phyloP scores from a whole-genome alignment of 331 rosid genomes.

The Quercus lobata region DNA sequence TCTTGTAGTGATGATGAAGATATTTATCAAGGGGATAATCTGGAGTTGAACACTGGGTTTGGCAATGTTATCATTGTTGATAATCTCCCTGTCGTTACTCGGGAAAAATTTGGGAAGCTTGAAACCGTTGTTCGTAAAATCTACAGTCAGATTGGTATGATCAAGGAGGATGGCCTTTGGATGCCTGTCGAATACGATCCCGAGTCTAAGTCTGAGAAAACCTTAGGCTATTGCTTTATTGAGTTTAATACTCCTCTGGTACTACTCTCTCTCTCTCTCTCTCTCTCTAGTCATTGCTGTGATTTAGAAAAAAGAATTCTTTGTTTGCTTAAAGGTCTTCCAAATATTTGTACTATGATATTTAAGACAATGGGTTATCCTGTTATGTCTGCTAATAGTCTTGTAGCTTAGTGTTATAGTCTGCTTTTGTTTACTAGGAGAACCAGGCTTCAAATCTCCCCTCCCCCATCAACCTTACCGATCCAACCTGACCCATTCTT shows the following conservation, averaged over 20 bases:
- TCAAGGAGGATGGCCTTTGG: slow-evolving; percentile 81
- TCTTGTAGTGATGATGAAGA: slow-evolving; percentile 68
- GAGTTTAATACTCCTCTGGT: slow-evolving; percentile 91
- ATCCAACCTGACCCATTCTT: too few species aligned
- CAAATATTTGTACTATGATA: background rate
- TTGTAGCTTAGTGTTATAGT: too few species aligned
- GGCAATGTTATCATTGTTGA: slow-evolving; percentile 74
- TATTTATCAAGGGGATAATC: slow-evolving; percentile 43
- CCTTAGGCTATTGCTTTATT: slow-evolving; percentile 74
- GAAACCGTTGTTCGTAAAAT: slow-evolving; percentile 77
- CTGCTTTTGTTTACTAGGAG: too few species aligned
- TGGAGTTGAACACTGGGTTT: slow-evolving; percentile 70
- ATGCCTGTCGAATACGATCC: slow-evolving; percentile 56
- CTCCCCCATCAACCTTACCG: too few species aligned
- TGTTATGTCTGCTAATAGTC: too few species aligned
- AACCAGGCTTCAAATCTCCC: too few species aligned
- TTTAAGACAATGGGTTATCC: background rate
- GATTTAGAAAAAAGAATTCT: too few species aligned
- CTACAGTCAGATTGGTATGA: slow-evolving; percentile 75
- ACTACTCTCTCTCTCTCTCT: background rate
- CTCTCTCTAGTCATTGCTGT: background rate
- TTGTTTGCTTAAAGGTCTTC: background rate
- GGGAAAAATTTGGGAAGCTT: slow-evolving; percentile 75
- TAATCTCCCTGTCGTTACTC: slow-evolving; percentile 77
- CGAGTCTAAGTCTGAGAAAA: slow-evolving; percentile 39